Evolutionary conservation across 371 early-diverging fungal species (phyloP).

Genomic region (Apophysomyces elegans): DNA sequence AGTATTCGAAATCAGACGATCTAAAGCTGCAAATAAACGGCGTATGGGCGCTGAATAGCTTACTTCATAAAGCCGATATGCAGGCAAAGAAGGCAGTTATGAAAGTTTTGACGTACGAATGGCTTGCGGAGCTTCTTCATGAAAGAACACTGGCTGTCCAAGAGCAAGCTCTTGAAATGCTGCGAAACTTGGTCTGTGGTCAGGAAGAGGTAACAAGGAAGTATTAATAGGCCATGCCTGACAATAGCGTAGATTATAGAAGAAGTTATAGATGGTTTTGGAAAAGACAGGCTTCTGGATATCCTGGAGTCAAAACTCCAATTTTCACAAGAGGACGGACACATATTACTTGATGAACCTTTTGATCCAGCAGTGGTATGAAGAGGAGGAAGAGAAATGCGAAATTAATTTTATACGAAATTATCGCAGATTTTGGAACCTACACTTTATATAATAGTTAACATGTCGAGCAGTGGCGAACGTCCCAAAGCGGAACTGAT

Average conservation of each 20-base stretch:
- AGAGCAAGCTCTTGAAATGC: constrained; percentile 80
- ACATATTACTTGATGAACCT: constrained; percentile 29
- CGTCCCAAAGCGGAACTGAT: constrained; percentile 71
- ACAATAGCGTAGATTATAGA: constrained; percentile 59
- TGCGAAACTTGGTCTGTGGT: constrained; percentile 80
- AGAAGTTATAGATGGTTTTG: constrained; percentile 72
- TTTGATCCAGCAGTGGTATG: constrained; percentile 30
- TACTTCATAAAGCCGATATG: constrained; percentile 74
- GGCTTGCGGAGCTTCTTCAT: constrained; percentile 65
- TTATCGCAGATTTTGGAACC: constrained; percentile 38
- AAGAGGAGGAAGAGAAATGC: background rate
- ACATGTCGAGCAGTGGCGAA: constrained; percentile 76
- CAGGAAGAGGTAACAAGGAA: constrained; percentile 51
- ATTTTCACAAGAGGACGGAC: constrained; percentile 30
- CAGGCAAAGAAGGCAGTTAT: constrained; percentile 74
- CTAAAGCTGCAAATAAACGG: constrained; percentile 71
- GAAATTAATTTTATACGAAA: background rate
- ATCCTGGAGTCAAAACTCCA: constrained; percentile 73
- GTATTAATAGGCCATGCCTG: background rate
- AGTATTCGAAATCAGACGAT: constrained; percentile 58
- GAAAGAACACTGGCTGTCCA: constrained; percentile 69
- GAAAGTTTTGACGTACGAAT: constrained; percentile 66
- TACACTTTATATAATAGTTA: constrained; percentile 69
- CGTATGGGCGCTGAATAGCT: constrained; percentile 86
- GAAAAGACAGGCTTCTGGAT: constrained; percentile 61